Evolutionary conservation across 2,329 filamentous ascomycete species (phyloP), one percentile per base, ranked within the genome.

Genomic region (Furcasterigmium furcatum): DNA sequence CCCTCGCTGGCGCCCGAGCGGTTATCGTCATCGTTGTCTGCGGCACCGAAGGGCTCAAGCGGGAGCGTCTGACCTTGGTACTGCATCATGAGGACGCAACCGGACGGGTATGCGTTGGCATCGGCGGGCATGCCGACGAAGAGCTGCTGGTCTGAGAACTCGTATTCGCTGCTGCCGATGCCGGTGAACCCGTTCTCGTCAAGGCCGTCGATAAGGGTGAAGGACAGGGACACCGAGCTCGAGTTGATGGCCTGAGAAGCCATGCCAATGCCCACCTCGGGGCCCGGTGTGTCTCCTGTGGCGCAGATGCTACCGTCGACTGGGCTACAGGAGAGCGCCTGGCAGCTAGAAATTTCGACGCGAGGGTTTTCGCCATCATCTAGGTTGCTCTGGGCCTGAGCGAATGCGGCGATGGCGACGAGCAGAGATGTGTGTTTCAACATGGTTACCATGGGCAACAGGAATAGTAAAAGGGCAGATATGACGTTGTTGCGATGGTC

Each of bases 181-280:
- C 30, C 35, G 25, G 46, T 36, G 32, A 46, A 46, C 3, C 52
- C 46, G 22, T 46, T 16, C 44, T 59, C 8, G 60, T 63, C 21
- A 57, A 62, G 46, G 65, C 66, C 13, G 30, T 47, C 46, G 25
- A 36, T 44, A 12, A 47, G 42, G 2, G 42, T 47, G 4, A 47
- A 16, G 9, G 42, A 47, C 2, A 47, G 21, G 7, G 34, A 36
- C 3, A 32, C n/a, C 8, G 24, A 32, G 4, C 16, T 24, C 9
- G 34, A 18, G 32, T 24, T 46, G 38, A 46, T 25, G 16, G 14
- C 44, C 4, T 46, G 13, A 5, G 39, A 20, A 19, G 32, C 44
- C 16, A 46, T 42, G 2, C 44, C 44, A 14, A 46, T 19, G 7
- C 44, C 44, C 16, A 22, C 4, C 13, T 36, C 16, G 4, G 44